These are phyloP conservation scores for Diplodia mutila DNA, from an alignment of 2,329 filamentous ascomycete genomes.

Conservation along the genomic window DNA sequence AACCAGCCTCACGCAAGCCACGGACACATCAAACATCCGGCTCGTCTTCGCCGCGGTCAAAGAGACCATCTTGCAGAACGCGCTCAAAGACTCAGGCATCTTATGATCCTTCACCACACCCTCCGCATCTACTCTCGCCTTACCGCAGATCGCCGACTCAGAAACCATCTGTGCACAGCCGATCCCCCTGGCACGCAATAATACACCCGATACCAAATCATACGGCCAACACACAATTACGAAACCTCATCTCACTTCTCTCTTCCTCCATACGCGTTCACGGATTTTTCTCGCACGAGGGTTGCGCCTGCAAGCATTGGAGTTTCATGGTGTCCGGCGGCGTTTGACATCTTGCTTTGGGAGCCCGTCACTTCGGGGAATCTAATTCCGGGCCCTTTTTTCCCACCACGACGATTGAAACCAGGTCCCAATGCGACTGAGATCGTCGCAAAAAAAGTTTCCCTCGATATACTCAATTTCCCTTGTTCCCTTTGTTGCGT, in stretches of 20 bases:
- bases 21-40: conserved; percentile 96
- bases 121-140: conserved; percentile 16
- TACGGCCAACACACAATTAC: conserved; percentile 26
- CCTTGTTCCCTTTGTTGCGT: conserved; percentile 22
- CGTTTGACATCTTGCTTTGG: conserved; percentile 22
- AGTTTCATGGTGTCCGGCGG: conserved; percentile 25
- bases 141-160: conserved; percentile 26
- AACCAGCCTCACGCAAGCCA: conserved; percentile 90
- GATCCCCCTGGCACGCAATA: conserved; percentile 26
- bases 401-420: conserved; percentile 14
- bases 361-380: conserved; percentile 11
- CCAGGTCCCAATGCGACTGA: conserved; percentile 2
- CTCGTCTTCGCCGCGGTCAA: conserved; percentile 98
- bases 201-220: conserved; percentile 25
- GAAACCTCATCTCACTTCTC: conserved; percentile 21
- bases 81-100: conserved; percentile 96
- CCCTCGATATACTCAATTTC: conserved; percentile 16
- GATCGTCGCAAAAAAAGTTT: conserved; percentile 24
- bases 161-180: conserved; percentile 27
- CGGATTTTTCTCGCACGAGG: conserved; percentile 25
- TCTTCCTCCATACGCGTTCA: conserved; percentile 21
- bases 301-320: conserved; percentile 26
- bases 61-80: conserved; percentile 98
- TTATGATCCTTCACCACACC: conserved; percentile 51
- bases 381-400: conserved; percentile 19